phyloP scores from a whole-genome alignment of 2,329 filamentous ascomycete genomes.

The Tolypocladium nubicola region DNA sequence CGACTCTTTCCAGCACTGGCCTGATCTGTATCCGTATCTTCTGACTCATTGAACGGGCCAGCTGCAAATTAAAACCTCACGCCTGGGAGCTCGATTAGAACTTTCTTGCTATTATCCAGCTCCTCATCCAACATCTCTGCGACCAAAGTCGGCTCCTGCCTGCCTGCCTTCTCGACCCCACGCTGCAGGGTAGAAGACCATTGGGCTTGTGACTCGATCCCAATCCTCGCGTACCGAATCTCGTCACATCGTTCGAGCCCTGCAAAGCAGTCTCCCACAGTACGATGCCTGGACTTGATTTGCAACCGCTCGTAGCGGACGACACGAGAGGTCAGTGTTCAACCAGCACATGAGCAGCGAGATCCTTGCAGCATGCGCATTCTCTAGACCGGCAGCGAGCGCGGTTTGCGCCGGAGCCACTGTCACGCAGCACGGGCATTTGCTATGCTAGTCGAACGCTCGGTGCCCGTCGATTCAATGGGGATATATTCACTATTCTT shows the following conservation, averaged over 20 bases:
- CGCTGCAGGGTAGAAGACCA: neutral
- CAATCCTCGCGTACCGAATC: neutral
- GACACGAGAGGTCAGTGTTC: constrained; percentile 30
- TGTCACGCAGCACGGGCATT: neutral
- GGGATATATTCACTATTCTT: neutral
- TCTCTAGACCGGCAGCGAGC: neutral
- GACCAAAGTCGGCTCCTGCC: neutral
- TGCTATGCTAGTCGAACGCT: neutral
- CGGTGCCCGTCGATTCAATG: neutral
- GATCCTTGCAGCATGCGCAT: neutral
- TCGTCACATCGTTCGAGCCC: neutral
- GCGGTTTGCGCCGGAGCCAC: neutral
- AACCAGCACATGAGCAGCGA: neutral
- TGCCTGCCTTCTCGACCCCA: neutral
- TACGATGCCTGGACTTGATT: constrained; percentile 30
- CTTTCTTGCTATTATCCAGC: neutral
- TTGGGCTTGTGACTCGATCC: neutral
- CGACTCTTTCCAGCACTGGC: neutral
- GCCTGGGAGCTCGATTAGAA: neutral
- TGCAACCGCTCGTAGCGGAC: constrained; percentile 31
- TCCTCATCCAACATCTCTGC: neutral
- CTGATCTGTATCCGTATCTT: neutral
- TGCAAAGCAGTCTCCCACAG: neutral
- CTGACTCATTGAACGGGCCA: neutral
- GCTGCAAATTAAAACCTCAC: neutral